phyloP scores from a whole-genome alignment of 2,329 filamentous ascomycete genomes.

The Aspergillus amoenus region DNA sequence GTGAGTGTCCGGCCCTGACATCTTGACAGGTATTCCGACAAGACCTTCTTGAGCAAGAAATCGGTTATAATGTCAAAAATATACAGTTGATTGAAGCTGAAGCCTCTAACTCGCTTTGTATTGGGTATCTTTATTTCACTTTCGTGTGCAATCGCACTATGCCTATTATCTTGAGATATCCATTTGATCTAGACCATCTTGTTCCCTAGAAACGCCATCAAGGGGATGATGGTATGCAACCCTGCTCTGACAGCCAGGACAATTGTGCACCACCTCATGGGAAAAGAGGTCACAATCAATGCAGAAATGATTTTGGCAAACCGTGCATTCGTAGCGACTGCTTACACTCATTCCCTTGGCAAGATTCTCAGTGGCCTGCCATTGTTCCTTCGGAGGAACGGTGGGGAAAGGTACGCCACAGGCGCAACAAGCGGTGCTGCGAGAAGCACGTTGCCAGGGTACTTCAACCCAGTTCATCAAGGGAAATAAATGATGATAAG shows the following conservation, averaged over 20 bases:
- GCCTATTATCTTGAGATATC: constrained; percentile 26
- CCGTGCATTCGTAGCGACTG: constrained; percentile 81
- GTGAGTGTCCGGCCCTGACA: not conserved
- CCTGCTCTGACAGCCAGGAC: constrained; percentile 74
- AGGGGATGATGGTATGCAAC: constrained; percentile 11
- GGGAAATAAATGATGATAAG: constrained; percentile 90
- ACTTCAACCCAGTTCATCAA: constrained; percentile 90
- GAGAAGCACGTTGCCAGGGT: constrained; percentile 69
- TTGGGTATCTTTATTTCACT: not conserved
- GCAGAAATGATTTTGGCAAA: constrained; percentile 90
- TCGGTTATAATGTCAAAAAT: not conserved
- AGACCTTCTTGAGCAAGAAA: not conserved
- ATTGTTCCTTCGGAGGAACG: constrained; percentile 40
- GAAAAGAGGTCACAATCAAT: constrained; percentile 97
- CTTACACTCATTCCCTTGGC: constrained; percentile 76
- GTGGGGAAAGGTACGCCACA: constrained; percentile 73
- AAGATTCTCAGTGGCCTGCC: constrained; percentile 35
- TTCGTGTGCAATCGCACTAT: not conserved
- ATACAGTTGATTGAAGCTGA: not conserved
- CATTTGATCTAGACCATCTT: constrained; percentile 34
- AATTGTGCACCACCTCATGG: constrained; percentile 93
- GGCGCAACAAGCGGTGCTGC: constrained; percentile 69
- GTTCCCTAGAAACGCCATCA: constrained; percentile 6
- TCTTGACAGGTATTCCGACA: not conserved
- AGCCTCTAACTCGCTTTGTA: not conserved